Conservation (phyloP, 345 rosid species). For the Corchorus capsularis region DNA sequence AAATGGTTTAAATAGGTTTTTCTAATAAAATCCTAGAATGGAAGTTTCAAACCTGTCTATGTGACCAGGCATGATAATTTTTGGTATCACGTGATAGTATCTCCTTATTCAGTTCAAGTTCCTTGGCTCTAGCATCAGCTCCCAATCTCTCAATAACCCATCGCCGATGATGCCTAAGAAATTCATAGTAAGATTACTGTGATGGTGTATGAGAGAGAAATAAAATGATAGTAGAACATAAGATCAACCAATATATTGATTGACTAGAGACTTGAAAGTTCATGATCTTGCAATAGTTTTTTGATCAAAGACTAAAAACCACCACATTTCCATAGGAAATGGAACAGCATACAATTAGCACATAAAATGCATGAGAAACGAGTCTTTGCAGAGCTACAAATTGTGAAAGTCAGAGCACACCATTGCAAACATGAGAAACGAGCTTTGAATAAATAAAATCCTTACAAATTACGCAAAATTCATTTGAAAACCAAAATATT, state of each 20-base stretch:
- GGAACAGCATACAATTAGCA: neutral
- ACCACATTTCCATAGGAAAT: neutral
- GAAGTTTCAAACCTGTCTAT: conserved; percentile 74
- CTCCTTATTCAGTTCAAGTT: conserved; percentile 67
- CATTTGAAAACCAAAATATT: neutral
- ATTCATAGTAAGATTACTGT: neutral
- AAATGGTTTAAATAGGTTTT: neutral
- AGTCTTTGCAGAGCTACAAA: neutral
- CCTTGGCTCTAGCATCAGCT: conserved; percentile 53
- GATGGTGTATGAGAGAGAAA: neutral
- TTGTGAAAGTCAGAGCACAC: neutral
- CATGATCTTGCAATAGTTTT: neutral
- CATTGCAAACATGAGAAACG: neutral
- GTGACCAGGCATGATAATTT: conserved; percentile 95
- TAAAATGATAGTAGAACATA: neutral
- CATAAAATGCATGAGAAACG: neutral
- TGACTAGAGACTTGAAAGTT: neutral
- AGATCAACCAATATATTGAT: conserved; percentile 4
- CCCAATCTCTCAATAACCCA: conserved; percentile 95
- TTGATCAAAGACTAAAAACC: neutral
- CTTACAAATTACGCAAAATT: neutral
- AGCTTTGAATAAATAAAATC: neutral
- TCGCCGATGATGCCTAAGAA: conserved; percentile 87
- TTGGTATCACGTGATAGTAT: conserved; percentile 73
- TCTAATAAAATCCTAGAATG: neutral